These are phyloP conservation scores for Arbutus unedo DNA, from an alignment of 148 eudicot genomes.

Conservation along the genomic window DNA sequence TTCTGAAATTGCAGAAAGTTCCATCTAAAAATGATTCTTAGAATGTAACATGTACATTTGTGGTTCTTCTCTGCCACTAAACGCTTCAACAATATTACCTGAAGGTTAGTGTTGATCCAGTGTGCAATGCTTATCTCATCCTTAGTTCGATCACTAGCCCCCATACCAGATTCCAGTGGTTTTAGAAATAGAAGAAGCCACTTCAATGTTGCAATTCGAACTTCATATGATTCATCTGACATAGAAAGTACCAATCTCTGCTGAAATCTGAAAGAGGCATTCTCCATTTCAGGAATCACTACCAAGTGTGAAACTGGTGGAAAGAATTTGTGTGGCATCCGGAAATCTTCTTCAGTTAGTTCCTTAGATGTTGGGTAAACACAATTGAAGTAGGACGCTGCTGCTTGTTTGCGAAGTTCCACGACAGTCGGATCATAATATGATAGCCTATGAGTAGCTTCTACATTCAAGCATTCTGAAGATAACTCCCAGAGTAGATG, in stretches of 20 bases:
- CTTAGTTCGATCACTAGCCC: slow-evolving; percentile 24
- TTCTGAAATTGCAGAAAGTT: slow-evolving; percentile 49
- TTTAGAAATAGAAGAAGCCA: slow-evolving; percentile 74
- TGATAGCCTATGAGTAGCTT: slow-evolving; percentile 28
- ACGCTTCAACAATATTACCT: slow-evolving; percentile 46
- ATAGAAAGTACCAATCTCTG: slow-evolving; percentile 47
- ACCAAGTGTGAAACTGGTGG: slow-evolving; percentile 24
- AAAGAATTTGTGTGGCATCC: slow-evolving; percentile 17
- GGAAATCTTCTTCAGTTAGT: slow-evolving; percentile 39
- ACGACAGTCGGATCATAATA: slow-evolving; percentile 70
- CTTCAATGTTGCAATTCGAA: slow-evolving; percentile 78
- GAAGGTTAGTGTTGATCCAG: slow-evolving; percentile 65
- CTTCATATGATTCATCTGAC: slow-evolving; percentile 89
- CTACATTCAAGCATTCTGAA: slow-evolving; percentile 58
- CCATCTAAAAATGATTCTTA: slow-evolving; percentile 76
- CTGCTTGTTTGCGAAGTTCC: slow-evolving; percentile 88
- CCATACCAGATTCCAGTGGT: slow-evolving; percentile 29
- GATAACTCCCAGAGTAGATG: slow-evolving; percentile 61
- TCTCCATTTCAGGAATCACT: slow-evolving; percentile 28
- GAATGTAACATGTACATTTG: slow-evolving; percentile 69
- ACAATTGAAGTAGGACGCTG: slow-evolving; percentile 67
- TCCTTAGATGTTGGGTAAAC: slow-evolving; percentile 50
- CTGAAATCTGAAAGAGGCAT: slow-evolving; percentile 33
- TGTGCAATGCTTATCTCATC: slow-evolving; percentile 25
- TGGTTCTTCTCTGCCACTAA: slow-evolving; percentile 66